Evolutionary conservation across 768 basidiomycete species (phyloP).

Genomic region (Lyophyllum shimeji): DNA sequence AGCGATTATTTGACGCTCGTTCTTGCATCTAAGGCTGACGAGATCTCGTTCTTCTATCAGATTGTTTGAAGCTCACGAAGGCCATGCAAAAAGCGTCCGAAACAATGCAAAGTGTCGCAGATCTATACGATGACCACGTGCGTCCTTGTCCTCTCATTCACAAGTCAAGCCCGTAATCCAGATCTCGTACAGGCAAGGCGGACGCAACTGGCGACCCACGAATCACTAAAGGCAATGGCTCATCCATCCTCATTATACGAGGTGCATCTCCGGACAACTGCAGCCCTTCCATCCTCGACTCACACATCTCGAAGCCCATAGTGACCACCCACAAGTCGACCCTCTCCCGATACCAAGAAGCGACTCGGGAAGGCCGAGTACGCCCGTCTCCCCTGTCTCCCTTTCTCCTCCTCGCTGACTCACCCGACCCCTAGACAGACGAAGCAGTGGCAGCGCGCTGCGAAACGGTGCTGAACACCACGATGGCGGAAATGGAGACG

Average conservation of each 20-base stretch:
- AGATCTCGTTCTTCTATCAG: slow-evolving; percentile 30
- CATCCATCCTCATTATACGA: slow-evolving; percentile 75
- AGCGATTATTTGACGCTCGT: slow-evolving; percentile 3
- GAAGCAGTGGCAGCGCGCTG: slow-evolving; percentile 72
- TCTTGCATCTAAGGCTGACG: neutral
- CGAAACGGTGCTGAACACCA: slow-evolving; percentile 86
- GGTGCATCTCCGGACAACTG: slow-evolving; percentile 30
- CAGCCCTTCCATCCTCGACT: neutral
- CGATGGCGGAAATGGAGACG: slow-evolving; percentile 85
- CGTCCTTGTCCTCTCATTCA: slow-evolving; percentile 21
- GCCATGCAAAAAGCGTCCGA: slow-evolving; percentile 77
- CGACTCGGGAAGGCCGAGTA: slow-evolving; percentile 38
- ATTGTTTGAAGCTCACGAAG: slow-evolving; percentile 77
- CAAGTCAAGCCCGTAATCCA: neutral
- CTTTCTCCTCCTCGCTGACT: neutral
- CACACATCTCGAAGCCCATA: slow-evolving; percentile 44
- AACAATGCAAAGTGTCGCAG: slow-evolving; percentile 69
- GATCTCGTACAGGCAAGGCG: slow-evolving; percentile 55
- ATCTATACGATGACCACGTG: slow-evolving; percentile 79
- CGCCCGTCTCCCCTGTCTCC: slow-evolving; percentile 15
- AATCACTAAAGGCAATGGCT: slow-evolving; percentile 71
- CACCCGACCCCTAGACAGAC: slow-evolving; percentile 39
- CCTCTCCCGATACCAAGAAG: slow-evolving; percentile 62
- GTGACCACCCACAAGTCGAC: slow-evolving; percentile 77
- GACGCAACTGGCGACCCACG: slow-evolving; percentile 73